Conservation (phyloP, 306 rosid species). For the Oxytropis ochrocephala region DNA sequence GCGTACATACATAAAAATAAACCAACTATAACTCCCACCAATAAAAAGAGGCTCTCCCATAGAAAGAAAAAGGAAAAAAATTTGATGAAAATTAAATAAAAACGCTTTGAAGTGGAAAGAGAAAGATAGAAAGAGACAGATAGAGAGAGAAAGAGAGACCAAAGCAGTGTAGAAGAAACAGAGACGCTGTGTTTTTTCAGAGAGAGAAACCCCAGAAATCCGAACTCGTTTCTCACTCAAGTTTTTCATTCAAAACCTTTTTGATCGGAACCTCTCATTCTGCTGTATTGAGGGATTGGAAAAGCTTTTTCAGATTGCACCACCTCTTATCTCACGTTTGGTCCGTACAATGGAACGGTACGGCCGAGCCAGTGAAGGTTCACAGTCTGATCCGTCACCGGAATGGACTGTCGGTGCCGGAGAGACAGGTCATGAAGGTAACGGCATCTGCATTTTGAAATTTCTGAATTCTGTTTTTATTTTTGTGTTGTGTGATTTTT, state of each 20-base stretch:
- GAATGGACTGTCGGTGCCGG: conserved; percentile 60
- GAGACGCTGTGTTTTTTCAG: conserved; percentile 21
- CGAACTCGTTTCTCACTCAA: conserved; percentile 25
- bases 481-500: neutral
- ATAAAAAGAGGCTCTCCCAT: conserved; percentile 6
- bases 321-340: neutral
- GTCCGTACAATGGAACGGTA: conserved; percentile 90
- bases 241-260: conserved; percentile 33
- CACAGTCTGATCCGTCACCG: conserved; percentile 85
- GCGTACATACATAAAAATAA: conserved; percentile 38
- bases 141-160: conserved; percentile 27
- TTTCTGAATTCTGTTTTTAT: conserved; percentile 23
- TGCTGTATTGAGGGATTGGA: conserved; percentile 12
- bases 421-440: conserved; percentile 59
- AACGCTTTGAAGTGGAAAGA: conserved; percentile 42
- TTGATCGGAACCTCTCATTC: conserved; percentile 63
- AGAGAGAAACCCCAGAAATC: conserved; percentile 33
- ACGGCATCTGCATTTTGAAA: conserved; percentile 23
- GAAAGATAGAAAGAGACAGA: conserved; percentile 26
- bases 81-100: conserved; percentile 1
- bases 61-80: conserved; percentile 4
- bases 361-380: conserved; percentile 62
- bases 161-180: conserved; percentile 30
- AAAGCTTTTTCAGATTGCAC: conserved; percentile 16
- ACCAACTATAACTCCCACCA: conserved; percentile 27